Evolutionary conservation across 2,329 filamentous ascomycete genomes (phyloP).

Genomic region (Neurospora crassa): DNA sequence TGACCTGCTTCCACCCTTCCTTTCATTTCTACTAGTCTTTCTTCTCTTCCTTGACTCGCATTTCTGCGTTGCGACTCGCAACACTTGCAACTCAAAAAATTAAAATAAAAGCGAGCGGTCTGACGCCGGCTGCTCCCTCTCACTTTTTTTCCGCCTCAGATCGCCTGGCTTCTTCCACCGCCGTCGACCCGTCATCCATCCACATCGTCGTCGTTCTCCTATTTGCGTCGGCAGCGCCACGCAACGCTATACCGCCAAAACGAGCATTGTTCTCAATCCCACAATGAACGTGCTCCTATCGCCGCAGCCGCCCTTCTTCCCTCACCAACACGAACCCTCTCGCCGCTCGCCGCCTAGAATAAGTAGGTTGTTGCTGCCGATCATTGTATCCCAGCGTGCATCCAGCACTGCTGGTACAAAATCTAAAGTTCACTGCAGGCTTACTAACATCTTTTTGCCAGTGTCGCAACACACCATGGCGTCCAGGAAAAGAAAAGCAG

Average conservation of each 20-base stretch:
- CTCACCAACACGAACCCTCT: conserved; percentile 47
- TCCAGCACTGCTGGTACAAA: background rate
- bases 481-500: conserved; percentile 76
- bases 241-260: background rate
- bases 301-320: conserved; percentile 49
- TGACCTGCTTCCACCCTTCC: background rate
- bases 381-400: background rate
- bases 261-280: conserved; percentile 5
- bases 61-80: background rate
- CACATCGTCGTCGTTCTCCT: background rate
- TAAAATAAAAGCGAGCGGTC: background rate
- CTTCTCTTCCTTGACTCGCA: background rate
- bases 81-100: background rate
- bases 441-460: conserved; percentile 18
- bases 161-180: background rate
- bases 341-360: conserved; percentile 45
- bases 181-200: background rate
- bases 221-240: background rate
- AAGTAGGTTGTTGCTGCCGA: conserved; percentile 32
- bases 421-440: conserved; percentile 5
- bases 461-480: conserved; percentile 45
- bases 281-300: conserved; percentile 54
- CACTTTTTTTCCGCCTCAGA: background rate
- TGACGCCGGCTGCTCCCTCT: background rate
- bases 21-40: background rate